Base-by-base conservation (phyloP, 2,329 filamentous ascomycete genomes). In the Falciphora oryzae region DNA sequence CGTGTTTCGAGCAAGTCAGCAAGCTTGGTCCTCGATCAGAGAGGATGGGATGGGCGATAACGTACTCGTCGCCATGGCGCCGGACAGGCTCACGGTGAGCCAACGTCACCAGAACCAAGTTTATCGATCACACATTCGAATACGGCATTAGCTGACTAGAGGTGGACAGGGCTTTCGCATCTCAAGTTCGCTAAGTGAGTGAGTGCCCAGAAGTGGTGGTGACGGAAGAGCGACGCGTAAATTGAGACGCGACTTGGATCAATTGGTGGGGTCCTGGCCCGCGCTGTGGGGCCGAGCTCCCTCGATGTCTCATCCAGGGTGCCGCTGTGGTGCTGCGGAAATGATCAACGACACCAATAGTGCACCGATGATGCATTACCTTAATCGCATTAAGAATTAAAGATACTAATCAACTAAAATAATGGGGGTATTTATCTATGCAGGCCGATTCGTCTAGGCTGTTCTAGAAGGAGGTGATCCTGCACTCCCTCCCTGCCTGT, bases 11-110 rank as follows among this genome's bases (percentile, higher is more conserved):
- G 53, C 27, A 31, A 11, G 58, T 63, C 13, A 57, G 32, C 29
- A 63, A 25, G 44, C 28, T 27, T n/a, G 14, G 14, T 53, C 11
- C 11, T 18, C 13, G 8, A 32, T 7, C 50, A 57, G 16, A 4
- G 10, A n/a, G 22, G 50, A 7, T 38, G 50, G 28, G 14, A 8
- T 59, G 25, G 13, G 29, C 63, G 35, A 25, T 1, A 10, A 68
- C 73, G 66, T 70, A 77, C 75, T 75, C 4, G 74, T 73, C 44
- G 75, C 74, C 75, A 77, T 77, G 32, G 53, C 57, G 44, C 7
- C 60, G 57, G 62, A 28, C 44, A 29, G 29, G 25, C 18, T 38
- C 27, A 31, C 18, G 53, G 27, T 18, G 44, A 13, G 38, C 44
- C 50, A 13, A 16, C 25, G 28, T 62, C 13, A 27, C 29, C 44